These are phyloP conservation scores for Albugo candida DNA, from an alignment of 352 stramenopile genomes.

Conservation along the genomic window DNA sequence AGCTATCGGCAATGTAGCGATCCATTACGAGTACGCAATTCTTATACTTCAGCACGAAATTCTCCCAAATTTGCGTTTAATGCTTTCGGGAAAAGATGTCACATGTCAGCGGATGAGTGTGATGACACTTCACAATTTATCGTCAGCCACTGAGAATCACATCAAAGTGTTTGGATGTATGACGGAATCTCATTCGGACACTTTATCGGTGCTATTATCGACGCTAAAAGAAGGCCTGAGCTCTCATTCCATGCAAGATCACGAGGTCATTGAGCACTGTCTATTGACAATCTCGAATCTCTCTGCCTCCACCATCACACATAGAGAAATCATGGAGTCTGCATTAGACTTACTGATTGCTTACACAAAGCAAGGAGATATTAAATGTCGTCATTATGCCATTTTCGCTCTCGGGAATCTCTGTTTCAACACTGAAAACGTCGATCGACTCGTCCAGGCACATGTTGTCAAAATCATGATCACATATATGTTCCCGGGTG, in stretches of 20 bases:
- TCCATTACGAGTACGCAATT: constrained; percentile 90
- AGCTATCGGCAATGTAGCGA: constrained; percentile 85
- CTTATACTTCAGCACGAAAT: constrained; percentile 80
- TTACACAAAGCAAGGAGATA: constrained; percentile 87
- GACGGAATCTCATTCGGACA: no score
- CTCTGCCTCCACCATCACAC: constrained; percentile 65
- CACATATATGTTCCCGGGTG: constrained; percentile 84
- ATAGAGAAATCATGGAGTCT: constrained; percentile 56
- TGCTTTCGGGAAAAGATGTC: constrained; percentile 78
- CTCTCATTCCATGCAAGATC: constrained; percentile 81
- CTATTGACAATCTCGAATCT: constrained; percentile 89
- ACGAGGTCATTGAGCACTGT: constrained; percentile 90
- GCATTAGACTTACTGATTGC: constrained; percentile 76
- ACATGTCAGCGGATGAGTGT: constrained; percentile 89
- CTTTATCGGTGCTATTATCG: constrained; percentile 77
- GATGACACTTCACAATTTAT: constrained; percentile 91
- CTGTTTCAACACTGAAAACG: constrained; percentile 81
- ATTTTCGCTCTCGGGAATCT: constrained; percentile 91
- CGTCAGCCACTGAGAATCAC: constrained; percentile 88
- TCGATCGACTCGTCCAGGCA: constrained; percentile 73
- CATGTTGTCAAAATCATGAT: constrained; percentile 87
- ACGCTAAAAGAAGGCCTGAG: constrained; percentile 83
- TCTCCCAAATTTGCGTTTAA: constrained; percentile 61
- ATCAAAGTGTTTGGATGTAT: constrained; percentile 75
- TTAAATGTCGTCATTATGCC: constrained; percentile 92